Conservation (phyloP, 202 grass and related monocot genomes). For the Brachypodium distachyon region DNA sequence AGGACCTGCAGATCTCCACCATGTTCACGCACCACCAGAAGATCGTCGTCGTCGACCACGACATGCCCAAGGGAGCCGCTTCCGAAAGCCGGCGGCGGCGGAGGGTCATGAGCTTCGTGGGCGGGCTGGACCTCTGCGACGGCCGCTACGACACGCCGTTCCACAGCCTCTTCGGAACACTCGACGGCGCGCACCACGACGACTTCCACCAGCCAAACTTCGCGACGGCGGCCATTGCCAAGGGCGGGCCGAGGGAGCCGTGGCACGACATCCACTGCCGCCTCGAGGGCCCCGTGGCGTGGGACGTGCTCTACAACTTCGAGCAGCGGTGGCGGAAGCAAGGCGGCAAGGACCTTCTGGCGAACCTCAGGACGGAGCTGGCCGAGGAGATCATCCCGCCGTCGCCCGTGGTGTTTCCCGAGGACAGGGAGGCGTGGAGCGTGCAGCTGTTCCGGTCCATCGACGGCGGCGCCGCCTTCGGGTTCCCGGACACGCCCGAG, state of each 20-base stretch:
- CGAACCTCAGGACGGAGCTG: slow-evolving; percentile 48
- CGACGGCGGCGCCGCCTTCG: slow-evolving; percentile 64
- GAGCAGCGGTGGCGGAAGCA: slow-evolving; percentile 85
- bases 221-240: slow-evolving; percentile 20
- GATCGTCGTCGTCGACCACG: slow-evolving; percentile 71
- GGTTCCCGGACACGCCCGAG: slow-evolving; percentile 72
- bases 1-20: slow-evolving; percentile 55
- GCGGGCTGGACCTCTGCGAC: slow-evolving; percentile 70
- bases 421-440: slow-evolving; percentile 54
- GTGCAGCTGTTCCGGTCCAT: slow-evolving; percentile 80
- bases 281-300: slow-evolving; percentile 62
- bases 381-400: slow-evolving; percentile 54
- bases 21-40: slow-evolving; percentile 91
- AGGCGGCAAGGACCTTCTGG: slow-evolving; percentile 57
- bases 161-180: slow-evolving; percentile 59
- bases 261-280: slow-evolving; percentile 81
- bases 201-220: slow-evolving; percentile 81
- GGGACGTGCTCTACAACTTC: slow-evolving; percentile 85
- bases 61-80: slow-evolving; percentile 32
- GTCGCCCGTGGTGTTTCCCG: slow-evolving; percentile 38
- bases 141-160: slow-evolving; percentile 66
- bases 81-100: slow-evolving; percentile 24
- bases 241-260: slow-evolving; percentile 68
- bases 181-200: slow-evolving; percentile 49
- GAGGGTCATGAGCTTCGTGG: slow-evolving; percentile 63